Evolutionary conservation across 192 early-diverging fungal species (phyloP).

Genomic region (Paraglomus brasilianum): DNA sequence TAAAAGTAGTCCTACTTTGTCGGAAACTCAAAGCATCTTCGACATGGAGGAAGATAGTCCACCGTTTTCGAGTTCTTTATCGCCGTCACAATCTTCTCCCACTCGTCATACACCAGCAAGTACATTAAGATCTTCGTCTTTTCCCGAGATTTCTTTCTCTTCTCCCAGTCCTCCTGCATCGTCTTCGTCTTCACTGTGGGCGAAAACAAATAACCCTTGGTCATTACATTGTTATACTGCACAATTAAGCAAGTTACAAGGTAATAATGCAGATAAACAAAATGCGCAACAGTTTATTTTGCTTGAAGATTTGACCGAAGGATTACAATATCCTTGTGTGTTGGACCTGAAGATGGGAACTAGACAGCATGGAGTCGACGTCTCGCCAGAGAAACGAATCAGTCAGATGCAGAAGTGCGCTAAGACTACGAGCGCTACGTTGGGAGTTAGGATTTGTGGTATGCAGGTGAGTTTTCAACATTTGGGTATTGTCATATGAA

Average conservation of each 20-base stretch:
- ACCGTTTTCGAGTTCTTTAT: not conserved
- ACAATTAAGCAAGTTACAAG: slow-evolving; percentile 19
- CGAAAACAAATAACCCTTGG: slow-evolving; percentile 13
- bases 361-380: slow-evolving; percentile 92
- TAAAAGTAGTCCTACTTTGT: no score
- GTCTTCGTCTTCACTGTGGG: no score
- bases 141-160: not conserved
- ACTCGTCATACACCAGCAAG: not conserved
- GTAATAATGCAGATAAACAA: not conserved
- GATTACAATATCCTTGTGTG: slow-evolving; percentile 88
- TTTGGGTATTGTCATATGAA: not conserved
- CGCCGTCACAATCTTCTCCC: not conserved
- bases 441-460: slow-evolving; percentile 95
- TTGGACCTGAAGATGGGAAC: slow-evolving; percentile 99
- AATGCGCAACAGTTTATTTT: slow-evolving; percentile 76
- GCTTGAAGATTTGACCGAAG: slow-evolving; percentile 90
- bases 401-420: slow-evolving; percentile 94
- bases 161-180: no score
- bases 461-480: slow-evolving; percentile 76
- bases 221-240: slow-evolving; percentile 24
- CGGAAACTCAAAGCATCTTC: no score
- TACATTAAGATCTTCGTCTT: not conserved
- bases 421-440: slow-evolving; percentile 82
- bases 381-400: slow-evolving; percentile 72
- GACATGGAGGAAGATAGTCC: not conserved